These are phyloP conservation scores for Cyanophora paradoxa DNA, from an alignment of 78 protist species.

Conservation along the genomic window DNA sequence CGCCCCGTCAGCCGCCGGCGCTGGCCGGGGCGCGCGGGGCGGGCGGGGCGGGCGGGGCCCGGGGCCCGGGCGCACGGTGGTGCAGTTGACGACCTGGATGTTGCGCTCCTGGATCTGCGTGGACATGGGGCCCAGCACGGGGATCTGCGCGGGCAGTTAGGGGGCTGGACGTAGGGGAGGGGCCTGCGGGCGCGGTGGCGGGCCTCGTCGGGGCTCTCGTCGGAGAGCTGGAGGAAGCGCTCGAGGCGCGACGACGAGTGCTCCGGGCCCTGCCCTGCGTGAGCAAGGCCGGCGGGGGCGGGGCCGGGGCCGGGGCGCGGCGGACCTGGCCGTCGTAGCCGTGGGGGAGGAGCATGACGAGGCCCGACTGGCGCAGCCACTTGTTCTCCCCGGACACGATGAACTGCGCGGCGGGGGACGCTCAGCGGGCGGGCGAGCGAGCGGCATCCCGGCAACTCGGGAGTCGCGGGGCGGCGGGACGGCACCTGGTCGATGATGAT, in stretches of 20 bases:
- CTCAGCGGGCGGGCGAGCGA: not conserved
- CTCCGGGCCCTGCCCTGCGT: conserved; percentile 96
- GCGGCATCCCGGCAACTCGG: not conserved
- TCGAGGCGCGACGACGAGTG: conserved; percentile 89
- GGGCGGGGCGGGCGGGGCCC: too few relatives aligned
- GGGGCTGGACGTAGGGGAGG: not conserved
- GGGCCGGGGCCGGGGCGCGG: not conserved
- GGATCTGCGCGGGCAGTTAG: not conserved
- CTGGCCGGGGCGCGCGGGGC: too few relatives aligned
- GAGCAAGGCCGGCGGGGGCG: not conserved
- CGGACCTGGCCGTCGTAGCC: conserved; percentile 85
- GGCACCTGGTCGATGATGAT: conserved; percentile 6
- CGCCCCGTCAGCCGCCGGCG: too few relatives aligned
- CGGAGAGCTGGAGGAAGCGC: conserved; percentile 67
- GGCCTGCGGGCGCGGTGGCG: not conserved
- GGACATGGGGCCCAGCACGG: not conserved
- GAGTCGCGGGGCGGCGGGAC: not conserved
- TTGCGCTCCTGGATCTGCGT: conserved; percentile 11
- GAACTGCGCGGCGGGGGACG: conserved; percentile 76
- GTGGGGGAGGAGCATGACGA: conserved; percentile 86
- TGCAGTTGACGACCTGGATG: conserved; percentile 51
- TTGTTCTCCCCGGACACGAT: conserved; percentile 78
- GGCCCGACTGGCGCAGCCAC: conserved; percentile 81
- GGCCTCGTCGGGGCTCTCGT: conserved; percentile 31
- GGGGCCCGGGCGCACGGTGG: too few relatives aligned